Percentiles rank a stretch among this genome's conserved stretches.
Evolutionary conservation across 441 rosid species (phyloP).

Genomic region (Manihot esculenta): DNA sequence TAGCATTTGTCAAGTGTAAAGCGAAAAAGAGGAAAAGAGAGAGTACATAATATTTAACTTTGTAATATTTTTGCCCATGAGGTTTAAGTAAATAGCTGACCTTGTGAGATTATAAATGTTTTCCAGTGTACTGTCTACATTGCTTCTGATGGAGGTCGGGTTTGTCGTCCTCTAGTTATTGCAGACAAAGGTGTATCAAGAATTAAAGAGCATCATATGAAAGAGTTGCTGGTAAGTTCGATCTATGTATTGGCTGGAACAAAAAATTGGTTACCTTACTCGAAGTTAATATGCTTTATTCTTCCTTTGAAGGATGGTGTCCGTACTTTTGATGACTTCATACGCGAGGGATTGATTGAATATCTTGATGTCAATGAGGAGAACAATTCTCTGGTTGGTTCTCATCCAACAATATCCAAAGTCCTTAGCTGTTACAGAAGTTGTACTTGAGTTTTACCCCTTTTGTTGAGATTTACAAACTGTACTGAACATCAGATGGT

Average conservation of each 20-base stretch:
- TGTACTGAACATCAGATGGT: neutral
- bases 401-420: slow-evolving; percentile 8
- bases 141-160: slow-evolving; percentile 99
- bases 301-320: slow-evolving; percentile 66
- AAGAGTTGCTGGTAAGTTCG: slow-evolving; percentile 70
- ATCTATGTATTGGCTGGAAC: slow-evolving; percentile 22
- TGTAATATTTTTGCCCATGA: neutral
- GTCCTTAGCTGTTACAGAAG: neutral
- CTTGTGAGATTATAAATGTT: slow-evolving; percentile 11
- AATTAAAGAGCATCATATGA: slow-evolving; percentile 90
- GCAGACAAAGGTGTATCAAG: slow-evolving; percentile 94
- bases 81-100: neutral
- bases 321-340: slow-evolving; percentile 85
- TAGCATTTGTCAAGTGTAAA: neutral
- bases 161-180: slow-evolving; percentile 98
- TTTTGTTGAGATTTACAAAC: slow-evolving; percentile 14
- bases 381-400: slow-evolving; percentile 90
- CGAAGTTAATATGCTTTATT: slow-evolving; percentile 28
- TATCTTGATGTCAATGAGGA: slow-evolving; percentile 99
- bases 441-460: neutral
- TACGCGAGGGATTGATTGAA: slow-evolving; percentile 86
- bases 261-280: slow-evolving; percentile 14
- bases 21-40: neutral
- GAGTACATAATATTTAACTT: neutral
- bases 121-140: slow-evolving; percentile 78